Percentiles rank a stretch among this genome's conserved stretches.
These are phyloP conservation scores for Fagopyrum tataricum DNA, from an alignment of 148 eudicot genomes.

Conservation along the genomic window DNA sequence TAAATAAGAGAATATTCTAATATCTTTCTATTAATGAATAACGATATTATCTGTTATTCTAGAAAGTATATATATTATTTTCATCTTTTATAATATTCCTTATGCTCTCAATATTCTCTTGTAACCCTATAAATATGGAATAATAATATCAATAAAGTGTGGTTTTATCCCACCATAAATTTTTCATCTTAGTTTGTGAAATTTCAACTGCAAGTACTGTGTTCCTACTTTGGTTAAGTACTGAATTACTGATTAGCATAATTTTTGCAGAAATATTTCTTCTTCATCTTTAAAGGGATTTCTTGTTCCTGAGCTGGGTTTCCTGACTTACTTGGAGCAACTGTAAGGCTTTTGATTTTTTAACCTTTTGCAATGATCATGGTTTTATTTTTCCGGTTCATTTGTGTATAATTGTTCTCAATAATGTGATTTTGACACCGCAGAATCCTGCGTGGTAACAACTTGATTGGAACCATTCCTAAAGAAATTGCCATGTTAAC, in stretches of 20 bases:
- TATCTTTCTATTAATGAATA: no score
- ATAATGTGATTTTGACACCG: not conserved
- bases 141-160: no score
- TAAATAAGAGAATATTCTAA: no score
- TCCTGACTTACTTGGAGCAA: slow-evolving; percentile 51
- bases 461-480: slow-evolving; percentile 76
- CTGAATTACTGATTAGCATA: not conserved
- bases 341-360: slow-evolving; percentile 50
- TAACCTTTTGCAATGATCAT: not conserved
- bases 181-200: not conserved
- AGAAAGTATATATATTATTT: no score
- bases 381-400: not conserved
- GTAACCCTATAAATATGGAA: no score
- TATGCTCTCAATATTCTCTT: no score
- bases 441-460: slow-evolving; percentile 76
- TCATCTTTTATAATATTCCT: no score
- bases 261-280: slow-evolving; percentile 69
- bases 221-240: not conserved
- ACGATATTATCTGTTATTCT: no score
- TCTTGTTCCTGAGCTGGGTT: slow-evolving; percentile 69
- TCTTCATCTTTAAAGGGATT: slow-evolving; percentile 77
- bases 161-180: no score
- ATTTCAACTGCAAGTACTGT: not conserved
- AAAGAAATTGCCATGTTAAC: slow-evolving; percentile 65
- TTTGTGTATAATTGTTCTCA: not conserved